phyloP scores from a whole-genome alignment of 176 grass and related monocot genomes.

The Hyparrhenia diplandra region DNA sequence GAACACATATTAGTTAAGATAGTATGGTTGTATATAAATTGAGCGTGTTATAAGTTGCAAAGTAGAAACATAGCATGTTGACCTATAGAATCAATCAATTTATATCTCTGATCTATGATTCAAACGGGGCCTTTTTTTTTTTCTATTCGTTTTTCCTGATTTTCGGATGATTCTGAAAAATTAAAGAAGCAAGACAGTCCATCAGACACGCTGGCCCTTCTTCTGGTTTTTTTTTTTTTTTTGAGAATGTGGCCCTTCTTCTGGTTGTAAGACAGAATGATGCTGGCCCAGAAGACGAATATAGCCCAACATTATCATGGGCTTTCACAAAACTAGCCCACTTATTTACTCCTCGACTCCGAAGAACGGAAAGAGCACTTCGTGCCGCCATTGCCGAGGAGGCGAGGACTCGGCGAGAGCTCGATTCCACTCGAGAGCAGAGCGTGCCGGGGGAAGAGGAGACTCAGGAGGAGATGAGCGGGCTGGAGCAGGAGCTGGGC shows the following conservation, averaged over 20 bases:
- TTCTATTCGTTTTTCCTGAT: too few relatives aligned
- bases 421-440: not conserved
- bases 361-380: not conserved
- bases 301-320: not conserved
- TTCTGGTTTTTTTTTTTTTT: too few relatives aligned
- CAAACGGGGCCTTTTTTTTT: too few relatives aligned
- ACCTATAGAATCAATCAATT: too few relatives aligned
- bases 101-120: too few relatives aligned
- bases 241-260: too few relatives aligned
- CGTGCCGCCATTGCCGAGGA: not conserved
- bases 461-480: constrained; percentile 47
- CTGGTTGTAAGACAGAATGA: not conserved
- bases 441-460: constrained; percentile 1
- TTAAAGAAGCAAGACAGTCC: not conserved
- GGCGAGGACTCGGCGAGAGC: not conserved
- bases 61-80: too few relatives aligned
- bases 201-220: too few relatives aligned
- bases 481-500: constrained; percentile 52
- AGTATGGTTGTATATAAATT: too few relatives aligned
- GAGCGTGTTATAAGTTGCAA: too few relatives aligned
- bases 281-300: not conserved
- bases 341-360: not conserved
- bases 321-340: not conserved
- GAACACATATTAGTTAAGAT: too few relatives aligned
- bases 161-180: too few relatives aligned